A percentile compares a stretch with the other conserved stretches of the same genome.
These are phyloP conservation scores for Hippophae rhamnoides DNA, from an alignment of 306 rosid species.

Conservation along the genomic window DNA sequence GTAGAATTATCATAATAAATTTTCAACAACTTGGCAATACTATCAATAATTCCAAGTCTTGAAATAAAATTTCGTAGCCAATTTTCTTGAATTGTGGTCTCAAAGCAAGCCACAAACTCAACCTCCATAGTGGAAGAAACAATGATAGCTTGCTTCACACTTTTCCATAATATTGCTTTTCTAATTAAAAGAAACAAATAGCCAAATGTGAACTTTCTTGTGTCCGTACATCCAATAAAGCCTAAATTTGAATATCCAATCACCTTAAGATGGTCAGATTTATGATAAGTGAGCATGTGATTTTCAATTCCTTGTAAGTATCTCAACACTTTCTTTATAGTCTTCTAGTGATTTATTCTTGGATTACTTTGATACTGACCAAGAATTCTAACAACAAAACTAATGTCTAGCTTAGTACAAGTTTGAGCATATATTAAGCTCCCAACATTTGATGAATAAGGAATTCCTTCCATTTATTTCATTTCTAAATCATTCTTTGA, in stretches of 20 bases:
- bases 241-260: not conserved
- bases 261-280: not conserved
- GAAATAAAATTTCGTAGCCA: not conserved
- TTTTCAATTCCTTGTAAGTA: not conserved
- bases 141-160: not conserved
- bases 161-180: not conserved
- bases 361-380: not conserved
- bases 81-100: not conserved
- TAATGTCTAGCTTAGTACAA: too few relatives aligned
- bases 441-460: not conserved
- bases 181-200: not conserved
- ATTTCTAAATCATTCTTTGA: not conserved
- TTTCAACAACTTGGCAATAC: not conserved
- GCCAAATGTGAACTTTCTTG: not conserved
- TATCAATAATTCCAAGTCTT: not conserved
- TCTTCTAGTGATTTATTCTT: not conserved
- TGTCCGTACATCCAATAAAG: not conserved
- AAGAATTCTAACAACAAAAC: too few relatives aligned
- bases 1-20: not conserved
- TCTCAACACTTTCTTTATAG: not conserved
- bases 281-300: not conserved
- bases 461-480: not conserved
- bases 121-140: not conserved
- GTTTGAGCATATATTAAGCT: too few relatives aligned
- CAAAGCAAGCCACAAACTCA: conserved; percentile 1